Percentiles rank a stretch among this genome's conserved stretches.
Evolutionary conservation across 2,329 filamentous ascomycete genomes (phyloP).

Genomic region (Trichoderma koningii): DNA sequence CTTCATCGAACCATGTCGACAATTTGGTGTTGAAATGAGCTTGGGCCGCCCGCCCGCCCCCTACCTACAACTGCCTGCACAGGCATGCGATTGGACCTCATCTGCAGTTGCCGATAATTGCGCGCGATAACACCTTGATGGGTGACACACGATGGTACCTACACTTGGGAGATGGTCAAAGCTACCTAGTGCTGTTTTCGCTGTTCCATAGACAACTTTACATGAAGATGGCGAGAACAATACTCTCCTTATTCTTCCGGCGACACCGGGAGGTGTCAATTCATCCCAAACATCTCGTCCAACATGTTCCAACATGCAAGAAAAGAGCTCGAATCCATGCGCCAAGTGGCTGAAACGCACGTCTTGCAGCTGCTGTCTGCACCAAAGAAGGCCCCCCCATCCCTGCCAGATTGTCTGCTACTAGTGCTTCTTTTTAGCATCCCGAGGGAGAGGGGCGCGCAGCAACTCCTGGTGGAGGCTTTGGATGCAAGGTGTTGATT

Average conservation of each 20-base stretch:
- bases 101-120: not conserved
- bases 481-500: not conserved
- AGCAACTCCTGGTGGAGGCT: not conserved
- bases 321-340: too few relatives aligned
- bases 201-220: too few relatives aligned
- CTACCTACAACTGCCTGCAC: not conserved
- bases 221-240: too few relatives aligned
- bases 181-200: too few relatives aligned
- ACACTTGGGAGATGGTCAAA: too few relatives aligned
- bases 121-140: too few relatives aligned
- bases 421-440: not conserved
- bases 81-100: not conserved
- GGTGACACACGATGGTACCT: too few relatives aligned
- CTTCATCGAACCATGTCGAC: conserved; percentile 15
- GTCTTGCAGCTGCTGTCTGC: conserved; percentile 22
- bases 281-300: not conserved
- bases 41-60: not conserved
- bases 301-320: not conserved
- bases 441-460: not conserved
- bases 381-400: conserved; percentile 12
- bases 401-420: not conserved
- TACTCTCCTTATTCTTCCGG: too few relatives aligned
- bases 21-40: conserved; percentile 18
- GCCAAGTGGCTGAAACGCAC: conserved; percentile 19
- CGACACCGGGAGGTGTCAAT: too few relatives aligned